phyloP scores from a whole-genome alignment of 306 rosid genomes.

The Bauhinia variegata region DNA sequence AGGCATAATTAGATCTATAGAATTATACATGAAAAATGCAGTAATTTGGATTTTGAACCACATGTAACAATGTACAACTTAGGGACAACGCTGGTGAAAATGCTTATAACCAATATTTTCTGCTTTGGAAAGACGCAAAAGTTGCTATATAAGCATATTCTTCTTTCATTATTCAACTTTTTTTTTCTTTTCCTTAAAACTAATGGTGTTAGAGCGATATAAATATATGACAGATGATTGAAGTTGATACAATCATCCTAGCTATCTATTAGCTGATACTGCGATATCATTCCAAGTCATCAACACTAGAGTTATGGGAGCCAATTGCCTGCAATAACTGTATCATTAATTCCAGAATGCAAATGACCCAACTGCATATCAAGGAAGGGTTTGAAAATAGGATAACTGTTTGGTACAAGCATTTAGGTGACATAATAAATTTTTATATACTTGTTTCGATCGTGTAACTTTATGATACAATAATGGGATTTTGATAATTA shows the following conservation, averaged over 20 bases:
- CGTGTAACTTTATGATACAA: neutral
- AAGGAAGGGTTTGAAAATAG: too few relatives aligned
- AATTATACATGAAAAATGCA: too few relatives aligned
- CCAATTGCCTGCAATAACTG: neutral
- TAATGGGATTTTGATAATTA: neutral
- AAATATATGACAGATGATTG: too few relatives aligned
- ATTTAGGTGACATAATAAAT: too few relatives aligned
- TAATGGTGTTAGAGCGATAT: neutral
- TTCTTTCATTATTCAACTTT: neutral
- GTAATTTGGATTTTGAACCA: too few relatives aligned
- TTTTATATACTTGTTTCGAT: neutral
- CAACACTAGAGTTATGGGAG: constrained; percentile 1
- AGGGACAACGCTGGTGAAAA: neutral
- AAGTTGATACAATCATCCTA: too few relatives aligned
- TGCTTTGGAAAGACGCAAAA: neutral
- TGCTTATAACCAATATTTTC: too few relatives aligned
- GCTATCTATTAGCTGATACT: neutral
- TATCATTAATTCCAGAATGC: constrained; percentile 25
- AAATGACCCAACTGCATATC: neutral
- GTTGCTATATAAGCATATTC: constrained; percentile 1
- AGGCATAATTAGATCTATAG: too few relatives aligned
- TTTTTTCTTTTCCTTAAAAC: neutral
- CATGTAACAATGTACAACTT: neutral
- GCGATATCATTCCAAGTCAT: neutral
- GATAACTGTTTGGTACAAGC: too few relatives aligned